A percentile compares a stretch with the other conserved stretches of the same genome.
These are phyloP conservation scores for Saccharomycopsis microspora DNA, from an alignment of 805 yeast species.

Conservation along the genomic window DNA sequence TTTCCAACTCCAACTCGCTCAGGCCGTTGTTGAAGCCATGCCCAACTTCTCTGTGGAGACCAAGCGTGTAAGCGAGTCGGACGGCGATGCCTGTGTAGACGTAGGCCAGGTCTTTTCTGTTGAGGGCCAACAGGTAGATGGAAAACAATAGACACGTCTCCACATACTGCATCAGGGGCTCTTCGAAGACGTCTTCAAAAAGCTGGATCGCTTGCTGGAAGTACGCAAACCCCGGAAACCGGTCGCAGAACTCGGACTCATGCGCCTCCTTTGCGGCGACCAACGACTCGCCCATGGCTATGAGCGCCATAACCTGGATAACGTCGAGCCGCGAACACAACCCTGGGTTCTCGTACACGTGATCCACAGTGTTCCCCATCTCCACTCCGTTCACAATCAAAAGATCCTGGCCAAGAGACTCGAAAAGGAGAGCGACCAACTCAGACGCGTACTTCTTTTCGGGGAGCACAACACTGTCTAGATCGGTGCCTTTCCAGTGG, in stretches of 20 bases:
- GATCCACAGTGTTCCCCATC: neutral
- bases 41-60: conserved; percentile 7
- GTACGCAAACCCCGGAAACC: conserved; percentile 6
- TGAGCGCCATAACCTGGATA: conserved; percentile 1
- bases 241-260: neutral
- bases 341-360: neutral
- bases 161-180: conserved; percentile 3
- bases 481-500: conserved; percentile 4
- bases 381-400: neutral
- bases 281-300: conserved; percentile 9
- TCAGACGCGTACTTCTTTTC: neutral
- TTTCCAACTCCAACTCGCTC: neutral
- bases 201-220: conserved; percentile 7
- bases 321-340: neutral
- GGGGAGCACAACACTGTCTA: neutral
- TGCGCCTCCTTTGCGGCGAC: neutral
- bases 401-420: conserved; percentile 6
- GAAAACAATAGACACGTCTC: conserved; percentile 9
- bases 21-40: neutral
- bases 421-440: neutral
- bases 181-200: conserved; percentile 10
- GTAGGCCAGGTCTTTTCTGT: conserved; percentile 11
- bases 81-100: conserved; percentile 11
- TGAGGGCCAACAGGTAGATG: conserved; percentile 6
- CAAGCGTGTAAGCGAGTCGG: conserved; percentile 11